phyloP scores from a whole-genome alignment of 169 alveolate species.

The Cryptosporidium meleagridis region DNA sequence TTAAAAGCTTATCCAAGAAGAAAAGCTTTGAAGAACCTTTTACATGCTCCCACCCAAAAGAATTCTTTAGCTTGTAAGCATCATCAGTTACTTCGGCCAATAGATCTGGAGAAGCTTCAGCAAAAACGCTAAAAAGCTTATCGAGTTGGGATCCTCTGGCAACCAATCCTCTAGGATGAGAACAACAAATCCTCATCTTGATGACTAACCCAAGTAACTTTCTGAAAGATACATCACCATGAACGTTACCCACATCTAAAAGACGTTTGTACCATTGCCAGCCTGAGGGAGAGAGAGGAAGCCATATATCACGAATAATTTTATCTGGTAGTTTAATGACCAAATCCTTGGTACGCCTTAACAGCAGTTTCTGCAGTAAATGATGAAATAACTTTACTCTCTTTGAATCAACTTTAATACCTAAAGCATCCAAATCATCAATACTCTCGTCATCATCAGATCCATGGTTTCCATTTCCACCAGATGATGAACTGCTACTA shows the following conservation, averaged over 20 bases:
- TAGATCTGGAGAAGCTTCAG: constrained; percentile 74
- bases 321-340: constrained; percentile 90
- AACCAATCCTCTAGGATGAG: constrained; percentile 89
- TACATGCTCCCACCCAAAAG: constrained; percentile 86
- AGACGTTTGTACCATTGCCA: constrained; percentile 87
- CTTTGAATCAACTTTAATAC: constrained; percentile 60
- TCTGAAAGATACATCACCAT: constrained; percentile 85
- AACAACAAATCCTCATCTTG: constrained; percentile 90
- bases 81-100: constrained; percentile 75
- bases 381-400: constrained; percentile 78
- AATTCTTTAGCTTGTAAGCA: constrained; percentile 76
- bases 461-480: constrained; percentile 3
- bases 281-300: constrained; percentile 86
- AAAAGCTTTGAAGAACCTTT: constrained; percentile 87
- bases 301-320: constrained; percentile 90
- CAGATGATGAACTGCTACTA: not conserved
- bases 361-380: constrained; percentile 85
- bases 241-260: constrained; percentile 83
- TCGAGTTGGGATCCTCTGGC: constrained; percentile 86
- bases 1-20: constrained; percentile 89
- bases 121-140: constrained; percentile 84
- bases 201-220: constrained; percentile 89
- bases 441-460: constrained; percentile 53
- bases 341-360: constrained; percentile 89
- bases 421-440: constrained; percentile 62